Conservation (phyloP, 106 monocot species). For the Platanthera zijinensis region DNA sequence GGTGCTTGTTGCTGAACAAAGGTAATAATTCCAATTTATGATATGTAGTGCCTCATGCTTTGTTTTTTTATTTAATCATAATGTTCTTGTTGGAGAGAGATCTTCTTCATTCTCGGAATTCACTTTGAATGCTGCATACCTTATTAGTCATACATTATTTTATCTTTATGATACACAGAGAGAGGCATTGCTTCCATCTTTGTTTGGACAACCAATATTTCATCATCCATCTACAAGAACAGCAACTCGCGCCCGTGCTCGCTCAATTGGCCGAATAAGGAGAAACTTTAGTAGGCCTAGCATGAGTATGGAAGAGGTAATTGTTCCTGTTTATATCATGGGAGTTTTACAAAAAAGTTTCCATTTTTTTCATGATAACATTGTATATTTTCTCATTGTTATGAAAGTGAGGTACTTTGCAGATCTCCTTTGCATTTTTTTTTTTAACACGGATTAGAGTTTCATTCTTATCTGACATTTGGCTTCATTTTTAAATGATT, state of each 20-base stretch:
- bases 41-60: background rate
- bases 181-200: background rate
- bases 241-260: background rate
- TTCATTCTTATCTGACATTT: background rate
- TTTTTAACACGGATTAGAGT: background rate
- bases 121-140: background rate
- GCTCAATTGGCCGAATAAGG: background rate
- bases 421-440: background rate
- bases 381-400: background rate
- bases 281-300: background rate
- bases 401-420: background rate
- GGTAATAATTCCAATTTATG: too few species aligned
- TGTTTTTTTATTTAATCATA: background rate
- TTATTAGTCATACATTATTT: background rate
- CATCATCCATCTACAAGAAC: background rate
- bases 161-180: background rate
- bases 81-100: background rate
- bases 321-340: background rate
- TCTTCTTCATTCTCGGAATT: background rate
- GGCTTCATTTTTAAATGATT: background rate
- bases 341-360: background rate
- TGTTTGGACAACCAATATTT: background rate
- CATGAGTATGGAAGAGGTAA: conserved; percentile 6
- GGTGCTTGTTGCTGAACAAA: too few species aligned
- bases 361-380: background rate